Evolutionary conservation across 805 yeast species (phyloP).

Genomic region (Maudiozyma saulgeensis): DNA sequence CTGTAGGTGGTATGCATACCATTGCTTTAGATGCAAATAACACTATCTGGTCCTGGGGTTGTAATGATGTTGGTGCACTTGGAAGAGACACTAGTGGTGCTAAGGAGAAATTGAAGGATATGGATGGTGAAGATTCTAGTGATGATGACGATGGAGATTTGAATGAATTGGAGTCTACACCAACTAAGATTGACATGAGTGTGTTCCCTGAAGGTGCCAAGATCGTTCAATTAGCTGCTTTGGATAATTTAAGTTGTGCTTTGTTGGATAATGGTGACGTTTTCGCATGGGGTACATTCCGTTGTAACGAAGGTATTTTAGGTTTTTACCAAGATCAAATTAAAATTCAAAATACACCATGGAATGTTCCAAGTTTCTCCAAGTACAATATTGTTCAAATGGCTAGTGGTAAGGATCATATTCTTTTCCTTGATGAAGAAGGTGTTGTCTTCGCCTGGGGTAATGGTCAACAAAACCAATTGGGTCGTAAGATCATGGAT

Average conservation of each 20-base stretch:
- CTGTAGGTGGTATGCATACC: slow-evolving; percentile 95
- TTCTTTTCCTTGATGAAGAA: slow-evolving; percentile 69
- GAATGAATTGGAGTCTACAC: slow-evolving; percentile 84
- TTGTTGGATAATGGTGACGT: slow-evolving; percentile 76
- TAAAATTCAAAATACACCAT: slow-evolving; percentile 57
- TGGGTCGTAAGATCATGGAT: slow-evolving; percentile 79
- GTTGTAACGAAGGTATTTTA: slow-evolving; percentile 83
- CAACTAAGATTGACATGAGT: slow-evolving; percentile 52
- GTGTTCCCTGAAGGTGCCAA: slow-evolving; percentile 47
- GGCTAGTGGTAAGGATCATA: slow-evolving; percentile 89
- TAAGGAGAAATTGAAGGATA: slow-evolving; percentile 56
- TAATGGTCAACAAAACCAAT: slow-evolving; percentile 84
- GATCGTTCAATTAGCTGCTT: slow-evolving; percentile 78
- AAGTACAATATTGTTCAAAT: slow-evolving; percentile 67
- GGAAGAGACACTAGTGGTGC: slow-evolving; percentile 76
- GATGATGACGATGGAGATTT: slow-evolving; percentile 72
- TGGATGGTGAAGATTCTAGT: slow-evolving; percentile 48
- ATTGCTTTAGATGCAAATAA: slow-evolving; percentile 71
- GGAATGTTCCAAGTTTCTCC: slow-evolving; percentile 37
- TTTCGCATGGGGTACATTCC: slow-evolving; percentile 96
- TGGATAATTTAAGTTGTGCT: slow-evolving; percentile 83
- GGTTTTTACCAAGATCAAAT: slow-evolving; percentile 63
- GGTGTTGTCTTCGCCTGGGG: slow-evolving; percentile 97
- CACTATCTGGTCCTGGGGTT: slow-evolving; percentile 97
- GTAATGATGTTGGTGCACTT: slow-evolving; percentile 82